Evolutionary conservation across 768 basidiomycete genomes (phyloP), one percentile per base, ranked within the genome.

Genomic region (Kwoniella sp.): DNA sequence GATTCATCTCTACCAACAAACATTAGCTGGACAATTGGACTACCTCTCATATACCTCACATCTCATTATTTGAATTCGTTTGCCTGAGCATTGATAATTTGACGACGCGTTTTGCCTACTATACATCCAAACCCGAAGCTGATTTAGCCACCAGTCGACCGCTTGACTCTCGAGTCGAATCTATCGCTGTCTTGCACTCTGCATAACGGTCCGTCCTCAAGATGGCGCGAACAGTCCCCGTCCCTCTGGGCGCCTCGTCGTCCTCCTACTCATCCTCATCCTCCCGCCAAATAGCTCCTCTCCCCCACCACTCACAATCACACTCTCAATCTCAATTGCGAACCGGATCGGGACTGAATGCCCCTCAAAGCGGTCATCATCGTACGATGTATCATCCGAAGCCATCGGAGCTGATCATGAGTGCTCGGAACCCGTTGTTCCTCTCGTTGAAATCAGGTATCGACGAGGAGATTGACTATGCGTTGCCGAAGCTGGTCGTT

Each of bases 381-480:
- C 40, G 40, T 44, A 66, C 68, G 30, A 68, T 65, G 15, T 70
- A 70, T 40, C n/a, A 47, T 36, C 69, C 69, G 13, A 21, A 15
- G 22, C 46, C 37, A 1, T n/a, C 36, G 87, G 93, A 91, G 72
- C 90, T 91, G n/a, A 90, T 92, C 69, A 82, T 85, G 1, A 84
- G 85, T 1, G 83, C 89, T 0, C 88, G 83, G 75, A 97, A 97
- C 77, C 86, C 94, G 46, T 91, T 97, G 86, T 83, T 92, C n/a
- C 86, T 99, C 17, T 88, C 93, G 1, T 81, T 98, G 46, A 86
- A 87, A 25, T 97, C 91, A 15, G 89, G 87, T 4, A 88, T 98
- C 51, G 84, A 87, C 57, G 80, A 85, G 8, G 95, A 98, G 74
- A 84, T 93, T 60, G 86, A 87, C 60, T 97, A 92, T 90, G 90